Evolutionary conservation across 2,329 filamentous ascomycete species (phyloP), one percentile per base, ranked within the genome.

Genomic region (Xylaria polymorpha): DNA sequence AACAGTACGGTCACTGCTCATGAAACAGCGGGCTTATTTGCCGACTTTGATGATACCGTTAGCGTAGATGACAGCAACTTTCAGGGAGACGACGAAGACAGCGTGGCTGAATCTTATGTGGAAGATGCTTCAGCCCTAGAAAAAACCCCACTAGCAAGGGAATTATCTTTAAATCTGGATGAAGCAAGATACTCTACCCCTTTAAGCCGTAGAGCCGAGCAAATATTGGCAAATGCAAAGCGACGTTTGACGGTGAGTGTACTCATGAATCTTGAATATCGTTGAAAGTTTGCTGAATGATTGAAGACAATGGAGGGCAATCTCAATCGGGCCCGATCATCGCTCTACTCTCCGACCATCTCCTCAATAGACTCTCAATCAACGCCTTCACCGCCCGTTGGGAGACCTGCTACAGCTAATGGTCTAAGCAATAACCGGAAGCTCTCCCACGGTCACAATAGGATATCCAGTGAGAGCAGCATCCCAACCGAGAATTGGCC

Each of bases 161-260:
- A 74, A 66, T 70, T 55, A 43, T 65, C 79, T 70, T 70, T 69
- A 73, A 77, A 67, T 72, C 69, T 74, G 69, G 80, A 86, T 3
- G 88, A 90, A 66, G 87, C 92, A 64, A 85, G 86, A 53, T 88
- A 91, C 75, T 93, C 93, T 3, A 93, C 92, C 58, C 90, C 92
- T 29, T 82, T 97, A 71, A 95, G 93, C 79, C 90, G 91, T 73
- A 89, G 94, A 75, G 94, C 94, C 1, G 94, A 98, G 78, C 86
- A 94, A 77, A 98, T 98, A 77, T 85, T 98, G 64, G 93, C 94
- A 65, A 97, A 97, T 81, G 95, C 95, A 39, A 98, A 98, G 83
- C 91, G 90, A 79, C 87, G 94, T 74, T 85, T 98, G 70, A 96
- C 93, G 77, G 94, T 97, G 85, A 79, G 92, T 81, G 14, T 25